phyloP scores from a whole-genome alignment of 2,329 filamentous ascomycete species.

The Aspergillus tanneri region DNA sequence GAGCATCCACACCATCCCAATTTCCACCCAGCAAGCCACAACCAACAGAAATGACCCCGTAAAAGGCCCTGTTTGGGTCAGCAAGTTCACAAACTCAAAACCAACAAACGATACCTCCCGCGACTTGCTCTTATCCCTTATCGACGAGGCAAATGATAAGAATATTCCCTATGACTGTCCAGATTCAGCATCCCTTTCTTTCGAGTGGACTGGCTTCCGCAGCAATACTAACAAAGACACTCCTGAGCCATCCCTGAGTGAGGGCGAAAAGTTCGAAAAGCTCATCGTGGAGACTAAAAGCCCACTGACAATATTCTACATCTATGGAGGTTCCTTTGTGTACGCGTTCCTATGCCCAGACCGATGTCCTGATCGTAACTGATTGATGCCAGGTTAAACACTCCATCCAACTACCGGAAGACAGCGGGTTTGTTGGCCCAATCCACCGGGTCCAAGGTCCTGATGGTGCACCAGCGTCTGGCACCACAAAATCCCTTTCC shows the following conservation, averaged over 20 bases:
- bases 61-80: background rate
- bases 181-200: background rate
- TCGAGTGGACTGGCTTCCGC: background rate
- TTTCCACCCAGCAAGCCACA: background rate
- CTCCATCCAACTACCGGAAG: constrained; percentile 1
- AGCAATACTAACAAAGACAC: background rate
- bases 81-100: background rate
- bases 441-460: background rate
- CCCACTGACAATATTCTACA: background rate
- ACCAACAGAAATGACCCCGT: background rate
- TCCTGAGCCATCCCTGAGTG: background rate
- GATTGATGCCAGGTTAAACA: too few species aligned
- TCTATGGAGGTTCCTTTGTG: background rate
- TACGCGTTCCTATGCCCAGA: too few species aligned
- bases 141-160: background rate
- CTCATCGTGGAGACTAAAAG: background rate
- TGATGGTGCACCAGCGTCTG: constrained; percentile 8
- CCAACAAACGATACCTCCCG: background rate
- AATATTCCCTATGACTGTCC: background rate
- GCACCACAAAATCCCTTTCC: constrained; percentile 11
- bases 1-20: too few species aligned
- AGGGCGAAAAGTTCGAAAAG: background rate
- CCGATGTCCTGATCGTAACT: too few species aligned
- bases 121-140: background rate
- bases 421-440: background rate